Conservation (phyloP, 192 early-diverging fungal species). For the Haplosporangium gracile region DNA sequence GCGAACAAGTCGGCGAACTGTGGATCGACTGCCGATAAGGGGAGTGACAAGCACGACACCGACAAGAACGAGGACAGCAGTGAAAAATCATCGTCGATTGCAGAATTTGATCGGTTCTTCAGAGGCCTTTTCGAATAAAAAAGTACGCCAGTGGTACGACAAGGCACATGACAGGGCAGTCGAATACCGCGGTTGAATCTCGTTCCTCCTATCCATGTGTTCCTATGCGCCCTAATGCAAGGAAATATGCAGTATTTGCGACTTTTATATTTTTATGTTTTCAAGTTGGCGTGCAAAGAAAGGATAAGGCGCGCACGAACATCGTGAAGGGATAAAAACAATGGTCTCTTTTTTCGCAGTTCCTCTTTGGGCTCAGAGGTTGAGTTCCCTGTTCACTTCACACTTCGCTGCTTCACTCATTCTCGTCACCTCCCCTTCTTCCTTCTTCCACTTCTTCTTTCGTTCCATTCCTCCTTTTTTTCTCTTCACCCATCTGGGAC, state of each 20-base stretch:
- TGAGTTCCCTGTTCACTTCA: background rate
- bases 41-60: background rate
- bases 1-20: background rate
- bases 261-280: background rate
- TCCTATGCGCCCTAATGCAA: background rate
- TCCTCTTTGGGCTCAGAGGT: slow-evolving; percentile 1
- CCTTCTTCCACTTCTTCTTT: background rate
- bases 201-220: background rate
- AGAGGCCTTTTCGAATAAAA: slow-evolving; percentile 20
- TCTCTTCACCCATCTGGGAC: slow-evolving; percentile 2
- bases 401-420: background rate
- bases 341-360: background rate
- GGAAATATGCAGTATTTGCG: background rate
- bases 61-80: background rate
- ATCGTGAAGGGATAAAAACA: background rate
- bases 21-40: background rate
- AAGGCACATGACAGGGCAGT: too few species aligned
- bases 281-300: background rate
- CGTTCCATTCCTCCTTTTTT: background rate
- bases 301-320: background rate
- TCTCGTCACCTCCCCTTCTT: background rate
- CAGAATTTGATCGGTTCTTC: slow-evolving; percentile 8
- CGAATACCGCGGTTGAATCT: background rate
- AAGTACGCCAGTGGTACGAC: background rate
- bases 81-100: background rate